Percentiles rank a stretch among this genome's conserved stretches.
These are phyloP conservation scores for Arachnopeziza araneosa DNA, from an alignment of 2,329 filamentous ascomycete species.

Conservation along the genomic window DNA sequence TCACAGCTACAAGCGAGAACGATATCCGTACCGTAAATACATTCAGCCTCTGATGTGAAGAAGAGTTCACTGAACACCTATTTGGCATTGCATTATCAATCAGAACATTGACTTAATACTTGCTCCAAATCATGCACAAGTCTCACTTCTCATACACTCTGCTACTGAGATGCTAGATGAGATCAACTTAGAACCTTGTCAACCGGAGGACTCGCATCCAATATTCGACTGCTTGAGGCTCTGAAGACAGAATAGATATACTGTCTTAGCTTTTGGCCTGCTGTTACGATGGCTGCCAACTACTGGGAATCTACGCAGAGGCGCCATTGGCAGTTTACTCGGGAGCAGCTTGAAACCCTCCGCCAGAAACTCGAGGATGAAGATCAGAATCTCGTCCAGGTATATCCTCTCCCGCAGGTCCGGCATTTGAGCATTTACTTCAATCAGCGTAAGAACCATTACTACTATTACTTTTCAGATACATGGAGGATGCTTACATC, in stretches of 20 bases:
- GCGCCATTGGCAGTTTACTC: slow-evolving; percentile 84
- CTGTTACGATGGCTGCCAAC: slow-evolving; percentile 48
- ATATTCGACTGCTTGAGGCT: too few species aligned
- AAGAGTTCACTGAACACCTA: too few species aligned
- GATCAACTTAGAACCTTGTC: too few species aligned
- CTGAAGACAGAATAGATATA: neutral
- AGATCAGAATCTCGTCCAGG: slow-evolving; percentile 66
- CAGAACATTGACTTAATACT: too few species aligned
- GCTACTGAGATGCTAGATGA: too few species aligned
- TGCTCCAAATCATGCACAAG: too few species aligned
- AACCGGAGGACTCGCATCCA: too few species aligned
- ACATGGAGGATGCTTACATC: neutral
- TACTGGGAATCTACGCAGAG: slow-evolving; percentile 96
- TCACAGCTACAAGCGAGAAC: neutral
- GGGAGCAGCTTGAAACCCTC: slow-evolving; percentile 69
- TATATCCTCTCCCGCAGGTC: slow-evolving; percentile 76
- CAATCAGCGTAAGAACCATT: slow-evolving; percentile 61
- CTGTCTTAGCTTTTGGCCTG: neutral
- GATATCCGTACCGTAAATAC: too few species aligned
- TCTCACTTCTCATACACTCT: too few species aligned
- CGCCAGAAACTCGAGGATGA: slow-evolving; percentile 73
- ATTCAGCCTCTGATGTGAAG: neutral
- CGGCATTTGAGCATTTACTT: slow-evolving; percentile 87
- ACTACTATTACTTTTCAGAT: slow-evolving; percentile 29
- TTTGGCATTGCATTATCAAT: too few species aligned